Percentiles rank a stretch among this genome's conserved stretches.
phyloP scores from a whole-genome alignment of 2,329 filamentous ascomycete species.

The Chaetomium olivaceum region DNA sequence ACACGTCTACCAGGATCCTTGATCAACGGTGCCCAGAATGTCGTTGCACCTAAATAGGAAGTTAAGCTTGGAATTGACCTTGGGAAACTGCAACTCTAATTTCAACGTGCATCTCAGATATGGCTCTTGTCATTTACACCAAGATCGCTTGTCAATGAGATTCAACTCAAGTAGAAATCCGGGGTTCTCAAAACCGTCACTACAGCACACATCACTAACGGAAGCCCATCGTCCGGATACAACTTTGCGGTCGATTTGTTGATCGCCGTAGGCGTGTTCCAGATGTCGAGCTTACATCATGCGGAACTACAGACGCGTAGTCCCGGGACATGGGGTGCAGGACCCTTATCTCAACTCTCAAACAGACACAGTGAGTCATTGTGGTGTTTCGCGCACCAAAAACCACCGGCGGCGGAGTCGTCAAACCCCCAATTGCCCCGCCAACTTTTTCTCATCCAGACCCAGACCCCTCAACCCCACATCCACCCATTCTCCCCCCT shows the following conservation, averaged over 20 bases:
- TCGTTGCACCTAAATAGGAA: too few relatives aligned
- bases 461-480: constrained; percentile 20
- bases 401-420: background rate
- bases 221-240: background rate
- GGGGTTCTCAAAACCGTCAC: too few relatives aligned
- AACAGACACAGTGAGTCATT: constrained; percentile 26
- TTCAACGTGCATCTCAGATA: too few relatives aligned
- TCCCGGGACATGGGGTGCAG: constrained; percentile 1
- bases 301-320: background rate
- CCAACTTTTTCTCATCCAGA: constrained; percentile 23
- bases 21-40: background rate
- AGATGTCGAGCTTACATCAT: constrained; percentile 3
- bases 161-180: too few relatives aligned
- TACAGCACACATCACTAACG: background rate
- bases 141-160: too few relatives aligned
- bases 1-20: background rate
- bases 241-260: background rate
- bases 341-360: constrained; percentile 19
- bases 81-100: too few relatives aligned
- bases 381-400: constrained; percentile 16
- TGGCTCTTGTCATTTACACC: too few relatives aligned
- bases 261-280: constrained; percentile 14
- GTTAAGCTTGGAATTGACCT: too few relatives aligned
- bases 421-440: constrained; percentile 24
- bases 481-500: constrained; percentile 4